Percentiles rank a stretch among this genome's conserved stretches.
Conservation (phyloP, 192 early-diverging fungal genomes). For the Phlyctochytrium bullatum region DNA sequence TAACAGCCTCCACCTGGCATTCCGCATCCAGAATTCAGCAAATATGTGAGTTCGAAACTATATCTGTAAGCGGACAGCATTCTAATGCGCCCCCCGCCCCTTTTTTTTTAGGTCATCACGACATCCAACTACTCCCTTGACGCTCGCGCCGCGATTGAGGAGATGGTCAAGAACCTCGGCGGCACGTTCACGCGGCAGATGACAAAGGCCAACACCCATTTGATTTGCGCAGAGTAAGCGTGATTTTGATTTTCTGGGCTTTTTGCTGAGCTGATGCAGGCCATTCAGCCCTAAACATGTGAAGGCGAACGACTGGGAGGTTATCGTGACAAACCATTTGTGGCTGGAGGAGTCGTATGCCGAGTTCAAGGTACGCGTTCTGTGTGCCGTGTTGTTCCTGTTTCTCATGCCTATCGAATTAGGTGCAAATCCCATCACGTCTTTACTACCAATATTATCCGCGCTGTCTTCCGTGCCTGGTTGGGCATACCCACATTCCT, state of each 20-base stretch:
- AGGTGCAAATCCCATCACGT: slow-evolving; percentile 47
- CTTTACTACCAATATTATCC: slow-evolving; percentile 9
- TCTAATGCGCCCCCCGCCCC: no score
- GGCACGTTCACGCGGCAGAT: slow-evolving; percentile 62
- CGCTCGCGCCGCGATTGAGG: slow-evolving; percentile 62
- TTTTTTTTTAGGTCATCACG: slow-evolving; percentile 56
- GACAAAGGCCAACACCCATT: slow-evolving; percentile 68
- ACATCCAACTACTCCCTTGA: slow-evolving; percentile 70
- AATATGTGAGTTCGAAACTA: slow-evolving; percentile 30
- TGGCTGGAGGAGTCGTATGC: slow-evolving; percentile 82
- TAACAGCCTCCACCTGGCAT: no score
- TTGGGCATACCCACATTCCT: slow-evolving; percentile 6
- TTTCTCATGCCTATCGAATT: slow-evolving; percentile 53
- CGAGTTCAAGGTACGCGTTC: slow-evolving; percentile 53
- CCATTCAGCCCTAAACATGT: slow-evolving; percentile 64
- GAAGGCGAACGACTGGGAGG: slow-evolving; percentile 61
- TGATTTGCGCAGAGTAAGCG: slow-evolving; percentile 65
- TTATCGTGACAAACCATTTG: slow-evolving; percentile 75
- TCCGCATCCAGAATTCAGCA: slow-evolving; percentile 49
- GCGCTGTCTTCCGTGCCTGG: slow-evolving; percentile 8
- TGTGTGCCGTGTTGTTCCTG: slow-evolving; percentile 55
- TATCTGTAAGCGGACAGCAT: no score
- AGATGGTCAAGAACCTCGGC: slow-evolving; percentile 61
- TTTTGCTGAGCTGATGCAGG: slow-evolving; percentile 27
- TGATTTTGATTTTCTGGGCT: neutral